Percentiles rank a stretch among this genome's conserved stretches.
These are phyloP conservation scores for Globisporangium sylvaticum DNA, from an alignment of 352 stramenopile genomes.

Conservation along the genomic window DNA sequence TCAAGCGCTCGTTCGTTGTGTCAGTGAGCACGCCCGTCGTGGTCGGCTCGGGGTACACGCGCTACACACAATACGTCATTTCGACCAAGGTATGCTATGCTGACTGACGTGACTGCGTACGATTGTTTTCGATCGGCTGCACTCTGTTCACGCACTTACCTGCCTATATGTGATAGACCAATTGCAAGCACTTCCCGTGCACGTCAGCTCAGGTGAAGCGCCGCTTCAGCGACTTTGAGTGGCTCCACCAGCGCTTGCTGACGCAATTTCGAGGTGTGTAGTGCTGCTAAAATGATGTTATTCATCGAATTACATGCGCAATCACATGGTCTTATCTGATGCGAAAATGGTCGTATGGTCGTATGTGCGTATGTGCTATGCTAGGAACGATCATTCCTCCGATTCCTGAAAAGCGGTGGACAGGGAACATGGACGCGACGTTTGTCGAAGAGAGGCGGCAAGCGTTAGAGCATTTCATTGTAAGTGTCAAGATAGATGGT, in stretches of 20 bases:
- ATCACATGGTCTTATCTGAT: too few relatives aligned
- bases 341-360: too few relatives aligned
- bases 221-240: constrained; percentile 89
- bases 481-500: constrained; percentile 18
- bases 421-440: constrained; percentile 85
- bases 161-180: constrained; percentile 34
- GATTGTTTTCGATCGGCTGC: neutral
- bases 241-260: constrained; percentile 79
- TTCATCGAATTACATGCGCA: too few relatives aligned
- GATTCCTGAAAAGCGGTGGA: constrained; percentile 85
- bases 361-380: neutral
- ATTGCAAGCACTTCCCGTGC: constrained; percentile 62
- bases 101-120: neutral
- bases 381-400: constrained; percentile 85
- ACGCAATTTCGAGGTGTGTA: constrained; percentile 70
- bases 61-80: constrained; percentile 88
- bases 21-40: constrained; percentile 76
- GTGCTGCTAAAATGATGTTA: too few relatives aligned
- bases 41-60: constrained; percentile 73
- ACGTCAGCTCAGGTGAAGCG: constrained; percentile 74
- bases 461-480: constrained; percentile 86
- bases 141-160: neutral
- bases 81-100: constrained; percentile 61
- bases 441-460: constrained; percentile 88
- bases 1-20: constrained; percentile 64